Percentiles rank a stretch among this genome's conserved stretches.
These are phyloP conservation scores for Primulina eburnea DNA, from an alignment of 257 asterid species.

Conservation along the genomic window DNA sequence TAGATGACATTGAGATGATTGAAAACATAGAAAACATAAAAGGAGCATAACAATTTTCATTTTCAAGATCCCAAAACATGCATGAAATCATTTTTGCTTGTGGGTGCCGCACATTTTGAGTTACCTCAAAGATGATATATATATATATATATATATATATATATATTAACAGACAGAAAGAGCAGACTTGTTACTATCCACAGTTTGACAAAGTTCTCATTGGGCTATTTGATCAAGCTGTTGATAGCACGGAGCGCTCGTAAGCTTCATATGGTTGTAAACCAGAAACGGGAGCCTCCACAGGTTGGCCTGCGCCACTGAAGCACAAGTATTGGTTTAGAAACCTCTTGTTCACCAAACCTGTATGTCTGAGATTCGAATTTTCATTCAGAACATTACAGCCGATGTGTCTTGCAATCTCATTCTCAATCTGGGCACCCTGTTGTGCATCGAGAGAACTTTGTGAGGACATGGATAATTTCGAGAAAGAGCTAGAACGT, in stretches of 20 bases:
- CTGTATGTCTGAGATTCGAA: neutral
- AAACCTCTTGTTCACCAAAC: neutral
- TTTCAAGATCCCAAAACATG: neutral
- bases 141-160: no score
- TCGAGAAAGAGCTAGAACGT: neutral
- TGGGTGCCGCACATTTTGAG: neutral
- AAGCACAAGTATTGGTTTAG: neutral
- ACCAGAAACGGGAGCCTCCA: neutral
- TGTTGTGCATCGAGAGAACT: neutral
- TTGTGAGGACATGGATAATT: neutral
- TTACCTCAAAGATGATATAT: no score
- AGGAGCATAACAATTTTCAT: neutral
- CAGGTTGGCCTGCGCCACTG: neutral
- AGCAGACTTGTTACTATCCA: neutral
- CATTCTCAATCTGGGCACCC: neutral
- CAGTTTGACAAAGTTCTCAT: no score
- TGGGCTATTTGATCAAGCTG: neutral
- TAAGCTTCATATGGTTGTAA: neutral
- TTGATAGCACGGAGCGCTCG: neutral
- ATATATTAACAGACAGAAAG: no score
- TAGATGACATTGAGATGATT: neutral
- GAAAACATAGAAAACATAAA: neutral
- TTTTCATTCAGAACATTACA: neutral
- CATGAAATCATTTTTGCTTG: neutral
- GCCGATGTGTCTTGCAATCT: neutral